Conservation (phyloP, 805 yeast genomes). For the Metschnikowia sp. region DNA sequence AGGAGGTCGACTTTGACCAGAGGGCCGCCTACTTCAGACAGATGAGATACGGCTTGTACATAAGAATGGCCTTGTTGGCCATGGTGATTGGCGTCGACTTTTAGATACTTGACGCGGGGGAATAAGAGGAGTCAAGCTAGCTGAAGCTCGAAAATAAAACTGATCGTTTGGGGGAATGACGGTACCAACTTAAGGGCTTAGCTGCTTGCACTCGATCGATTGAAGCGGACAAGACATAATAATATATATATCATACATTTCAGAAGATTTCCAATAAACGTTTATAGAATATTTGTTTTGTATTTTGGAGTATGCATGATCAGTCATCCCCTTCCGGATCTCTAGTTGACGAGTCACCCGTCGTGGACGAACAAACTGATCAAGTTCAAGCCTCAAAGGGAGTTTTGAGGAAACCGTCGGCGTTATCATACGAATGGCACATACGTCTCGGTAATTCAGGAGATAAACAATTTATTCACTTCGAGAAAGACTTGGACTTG, state of each 20-base stretch:
- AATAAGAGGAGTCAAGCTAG: constrained; percentile 1
- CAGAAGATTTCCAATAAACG: too few relatives aligned
- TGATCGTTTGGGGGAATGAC: constrained; percentile 21
- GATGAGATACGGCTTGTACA: constrained; percentile 97
- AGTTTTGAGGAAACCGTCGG: too few relatives aligned
- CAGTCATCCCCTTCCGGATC: too few relatives aligned
- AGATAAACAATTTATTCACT: too few relatives aligned
- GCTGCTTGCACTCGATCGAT: not conserved
- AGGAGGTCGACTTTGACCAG: constrained; percentile 98
- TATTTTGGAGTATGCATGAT: too few relatives aligned
- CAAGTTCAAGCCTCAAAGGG: too few relatives aligned
- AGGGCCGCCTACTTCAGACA: constrained; percentile 99
- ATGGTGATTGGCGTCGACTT: constrained; percentile 96
- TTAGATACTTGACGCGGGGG: constrained; percentile 25
- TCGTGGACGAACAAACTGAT: too few relatives aligned
- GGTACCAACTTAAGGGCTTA: not conserved
- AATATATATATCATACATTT: not conserved
- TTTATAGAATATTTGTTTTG: too few relatives aligned
- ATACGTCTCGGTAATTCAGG: too few relatives aligned
- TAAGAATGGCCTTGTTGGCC: constrained; percentile 97
- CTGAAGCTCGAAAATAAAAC: not conserved
- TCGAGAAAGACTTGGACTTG: too few relatives aligned
- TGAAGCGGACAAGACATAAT: not conserved
- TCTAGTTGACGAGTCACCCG: too few relatives aligned
- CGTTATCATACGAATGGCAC: too few relatives aligned